Evolutionary conservation across 2,329 filamentous ascomycete genomes (phyloP), one percentile per base, ranked within the genome.

Genomic region (Penicillium sp.): DNA sequence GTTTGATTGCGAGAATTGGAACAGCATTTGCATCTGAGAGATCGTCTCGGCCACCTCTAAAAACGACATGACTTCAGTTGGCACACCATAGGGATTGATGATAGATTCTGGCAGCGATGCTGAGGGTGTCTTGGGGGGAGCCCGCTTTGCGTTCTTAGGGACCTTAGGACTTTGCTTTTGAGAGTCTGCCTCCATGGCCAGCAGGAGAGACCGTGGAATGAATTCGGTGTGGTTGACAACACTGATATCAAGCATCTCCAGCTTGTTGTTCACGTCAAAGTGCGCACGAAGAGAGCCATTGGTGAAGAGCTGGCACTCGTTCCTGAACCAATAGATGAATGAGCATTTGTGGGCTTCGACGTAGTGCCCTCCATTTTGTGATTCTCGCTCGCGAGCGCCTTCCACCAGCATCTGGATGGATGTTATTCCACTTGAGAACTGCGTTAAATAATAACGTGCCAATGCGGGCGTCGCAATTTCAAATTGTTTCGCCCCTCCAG

Each of bases 281-380:
- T 90, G 85, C 1, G 88, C 92, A 45, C 87, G 86, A 24, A 97
- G 76, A 4, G 81, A 85, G 41, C 93, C 93, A n/a, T 80, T 84
- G 9, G 88, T 87, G 46, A 95, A 85, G 38, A 95, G 79, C 87
- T 94, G 91, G 56, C 88, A 89, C 48, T 88, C 88, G 58, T 88
- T 90, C 48, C 89, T 85, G 67, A 93, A 97, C 84, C 90, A 95
- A 70, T 96, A 95, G 5, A 94, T 88, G 53, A 97, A 84, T 66
- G 86, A 94, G 24, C 91, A 86, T 65, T 86, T 89, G 22, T 78
- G 77, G 67, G 90, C 91, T 63, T 90, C 88, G 21, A 97, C 87
- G 62, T 87, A 87, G 65, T 89, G 86, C 43, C 84, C 85, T 45
- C 87, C 85, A 53, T 82, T 83, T 1, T 82, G 79, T 34, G 89